Percentiles rank a stretch among this genome's conserved stretches.
Conservation (phyloP, 768 basidiomycete genomes). For the Chalciporus pseudorubinellus region DNA sequence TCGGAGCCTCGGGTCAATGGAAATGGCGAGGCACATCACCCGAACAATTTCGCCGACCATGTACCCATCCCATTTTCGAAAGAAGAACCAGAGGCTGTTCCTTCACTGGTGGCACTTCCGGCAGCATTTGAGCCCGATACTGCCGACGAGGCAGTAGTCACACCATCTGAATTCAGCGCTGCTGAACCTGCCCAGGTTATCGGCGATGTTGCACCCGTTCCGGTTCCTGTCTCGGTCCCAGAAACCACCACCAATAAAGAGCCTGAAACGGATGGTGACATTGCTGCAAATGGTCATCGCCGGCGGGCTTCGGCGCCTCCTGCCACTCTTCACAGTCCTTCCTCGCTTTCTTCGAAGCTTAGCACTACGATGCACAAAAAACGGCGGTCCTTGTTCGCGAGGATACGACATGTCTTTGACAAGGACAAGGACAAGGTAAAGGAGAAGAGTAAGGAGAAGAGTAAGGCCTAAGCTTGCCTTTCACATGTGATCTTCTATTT, state of each 20-base stretch:
- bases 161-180: not conserved
- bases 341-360: conserved; percentile 36
- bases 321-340: conserved; percentile 1
- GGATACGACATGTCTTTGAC: conserved; percentile 51
- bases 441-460: conserved; percentile 36
- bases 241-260: conserved; percentile 3
- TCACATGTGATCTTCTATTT: not conserved
- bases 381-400: conserved; percentile 51
- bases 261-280: not conserved
- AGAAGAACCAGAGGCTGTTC: conserved; percentile 2
- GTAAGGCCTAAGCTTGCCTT: conserved; percentile 12
- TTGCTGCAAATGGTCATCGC: not conserved
- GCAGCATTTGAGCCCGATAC: not conserved
- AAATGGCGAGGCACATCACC: conserved; percentile 7
- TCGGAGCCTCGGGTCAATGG: conserved; percentile 6
- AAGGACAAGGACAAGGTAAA: conserved; percentile 39
- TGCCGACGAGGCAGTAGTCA: not conserved
- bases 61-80: conserved; percentile 9
- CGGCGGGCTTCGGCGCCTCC: not conserved
- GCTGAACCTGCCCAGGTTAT: not conserved
- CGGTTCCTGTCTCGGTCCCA: not conserved
- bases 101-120: not conserved
- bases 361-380: conserved; percentile 46
- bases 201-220: not conserved
- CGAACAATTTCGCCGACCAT: conserved; percentile 20